These are phyloP conservation scores for Alternaria alternata DNA, from an alignment of 2,329 filamentous ascomycete species.

Conservation along the genomic window DNA sequence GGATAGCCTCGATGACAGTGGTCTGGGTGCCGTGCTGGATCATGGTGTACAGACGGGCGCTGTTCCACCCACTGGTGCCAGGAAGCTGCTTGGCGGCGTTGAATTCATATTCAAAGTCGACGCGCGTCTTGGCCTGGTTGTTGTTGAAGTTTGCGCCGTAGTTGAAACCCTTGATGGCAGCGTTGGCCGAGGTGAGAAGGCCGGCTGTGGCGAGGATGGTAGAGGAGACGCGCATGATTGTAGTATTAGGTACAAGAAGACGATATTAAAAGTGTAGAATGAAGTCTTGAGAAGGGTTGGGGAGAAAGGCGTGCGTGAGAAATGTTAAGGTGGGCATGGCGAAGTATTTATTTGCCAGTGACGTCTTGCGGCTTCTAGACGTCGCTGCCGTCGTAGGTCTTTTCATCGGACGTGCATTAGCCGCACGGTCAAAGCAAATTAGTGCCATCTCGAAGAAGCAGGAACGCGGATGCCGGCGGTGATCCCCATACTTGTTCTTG, in stretches of 20 bases:
- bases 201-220: conserved; percentile 49
- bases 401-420: conserved; percentile 26
- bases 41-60: conserved; percentile 78
- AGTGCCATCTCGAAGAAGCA: conserved; percentile 19
- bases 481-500: neutral
- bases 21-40: conserved; percentile 72
- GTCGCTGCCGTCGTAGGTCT: conserved; percentile 11
- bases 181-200: conserved; percentile 51
- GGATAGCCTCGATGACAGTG: conserved; percentile 73
- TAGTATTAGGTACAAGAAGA: conserved; percentile 7
- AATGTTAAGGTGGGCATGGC: conserved; percentile 9
- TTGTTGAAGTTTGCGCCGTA: conserved; percentile 71
- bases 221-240: conserved; percentile 47
- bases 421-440: conserved; percentile 26
- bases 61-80: conserved; percentile 67
- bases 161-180: conserved; percentile 70
- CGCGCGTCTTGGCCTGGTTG: conserved; percentile 66
- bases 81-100: conserved; percentile 68
- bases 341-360: conserved; percentile 29
- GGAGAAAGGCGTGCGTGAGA: conserved; percentile 6
- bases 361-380: conserved; percentile 22
- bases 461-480: conserved; percentile 10
- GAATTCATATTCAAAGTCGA: conserved; percentile 76
- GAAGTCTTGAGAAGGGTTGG: neutral
- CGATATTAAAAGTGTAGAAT: conserved; percentile 16